phyloP scores from a whole-genome alignment of 345 rosid species.

The Euphorbia lathyris region DNA sequence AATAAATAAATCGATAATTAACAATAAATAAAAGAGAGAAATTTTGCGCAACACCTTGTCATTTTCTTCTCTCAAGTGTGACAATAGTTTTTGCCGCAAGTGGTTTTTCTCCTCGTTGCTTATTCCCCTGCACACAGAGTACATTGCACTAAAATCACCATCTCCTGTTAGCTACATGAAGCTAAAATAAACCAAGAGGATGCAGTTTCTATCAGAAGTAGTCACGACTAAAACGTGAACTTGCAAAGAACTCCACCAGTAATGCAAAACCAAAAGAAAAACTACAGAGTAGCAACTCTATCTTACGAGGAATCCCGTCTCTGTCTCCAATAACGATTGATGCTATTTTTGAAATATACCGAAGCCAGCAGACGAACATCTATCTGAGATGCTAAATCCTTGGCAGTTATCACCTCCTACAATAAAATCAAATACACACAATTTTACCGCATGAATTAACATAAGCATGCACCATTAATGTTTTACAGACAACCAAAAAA shows the following conservation, averaged over 20 bases:
- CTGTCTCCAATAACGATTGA: conserved; percentile 83
- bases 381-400: conserved; percentile 79
- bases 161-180: neutral
- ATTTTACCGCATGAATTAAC: conserved; percentile 13
- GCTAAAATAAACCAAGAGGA: neutral
- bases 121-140: conserved; percentile 58
- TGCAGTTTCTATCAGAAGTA: neutral
- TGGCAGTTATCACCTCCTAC: conserved; percentile 89
- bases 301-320: conserved; percentile 75
- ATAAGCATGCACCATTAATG: neutral
- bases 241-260: neutral
- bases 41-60: conserved; percentile 46
- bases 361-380: conserved; percentile 93
- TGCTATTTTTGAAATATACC: conserved; percentile 87
- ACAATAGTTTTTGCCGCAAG: conserved; percentile 65
- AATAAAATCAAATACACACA: conserved; percentile 14
- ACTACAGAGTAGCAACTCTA: neutral
- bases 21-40: conserved; percentile 5
- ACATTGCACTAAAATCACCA: neutral
- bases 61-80: conserved; percentile 84
- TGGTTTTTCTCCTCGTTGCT: conserved; percentile 82
- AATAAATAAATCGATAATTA: neutral
- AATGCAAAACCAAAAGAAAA: neutral
- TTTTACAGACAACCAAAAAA: neutral
- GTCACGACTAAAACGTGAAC: neutral